Evolutionary conservation across 2,329 filamentous ascomycete genomes (phyloP).

Genomic region (Didymella arachidicola): DNA sequence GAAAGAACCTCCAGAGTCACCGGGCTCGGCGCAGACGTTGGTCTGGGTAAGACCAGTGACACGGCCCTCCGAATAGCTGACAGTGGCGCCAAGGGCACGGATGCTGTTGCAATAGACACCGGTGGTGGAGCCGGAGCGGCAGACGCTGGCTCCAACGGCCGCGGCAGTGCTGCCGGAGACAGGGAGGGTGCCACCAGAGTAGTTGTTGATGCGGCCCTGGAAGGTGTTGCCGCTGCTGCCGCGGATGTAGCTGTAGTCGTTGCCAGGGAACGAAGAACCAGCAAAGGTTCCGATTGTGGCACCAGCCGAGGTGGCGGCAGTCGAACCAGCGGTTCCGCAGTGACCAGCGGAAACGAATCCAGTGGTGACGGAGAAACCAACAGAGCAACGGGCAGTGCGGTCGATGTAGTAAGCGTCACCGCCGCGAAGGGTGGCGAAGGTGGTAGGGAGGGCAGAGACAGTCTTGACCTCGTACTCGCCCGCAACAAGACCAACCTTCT

Average conservation of each 20-base stretch:
- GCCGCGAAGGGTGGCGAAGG: slow-evolving; percentile 49
- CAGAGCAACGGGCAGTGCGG: slow-evolving; percentile 47
- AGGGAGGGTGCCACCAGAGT: slow-evolving; percentile 44
- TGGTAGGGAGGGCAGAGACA: slow-evolving; percentile 46
- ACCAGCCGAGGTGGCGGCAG: slow-evolving; percentile 47
- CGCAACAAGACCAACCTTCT: slow-evolving; percentile 49
- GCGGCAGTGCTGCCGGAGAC: slow-evolving; percentile 52
- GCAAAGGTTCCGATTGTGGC: slow-evolving; percentile 49
- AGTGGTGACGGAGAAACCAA: slow-evolving; percentile 53
- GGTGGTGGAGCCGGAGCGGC: slow-evolving; percentile 55
- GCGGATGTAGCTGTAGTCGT: slow-evolving; percentile 52
- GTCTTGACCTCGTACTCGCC: slow-evolving; percentile 51
- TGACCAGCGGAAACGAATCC: slow-evolving; percentile 55
- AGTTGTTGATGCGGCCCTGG: slow-evolving; percentile 44
- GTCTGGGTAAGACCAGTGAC: slow-evolving; percentile 54
- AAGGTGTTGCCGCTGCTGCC: slow-evolving; percentile 46
- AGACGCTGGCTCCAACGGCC: slow-evolving; percentile 49
- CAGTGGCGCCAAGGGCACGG: slow-evolving; percentile 47
- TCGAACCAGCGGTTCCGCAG: slow-evolving; percentile 46
- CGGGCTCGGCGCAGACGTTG: slow-evolving; percentile 54
- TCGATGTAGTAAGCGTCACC: slow-evolving; percentile 53
- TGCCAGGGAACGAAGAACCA: slow-evolving; percentile 52
- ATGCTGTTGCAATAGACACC: slow-evolving; percentile 53
- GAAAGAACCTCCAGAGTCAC: slow-evolving; percentile 54
- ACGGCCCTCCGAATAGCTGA: slow-evolving; percentile 52